Base-by-base conservation (phyloP, 768 basidiomycete genomes). In the Boletus sp. region DNA sequence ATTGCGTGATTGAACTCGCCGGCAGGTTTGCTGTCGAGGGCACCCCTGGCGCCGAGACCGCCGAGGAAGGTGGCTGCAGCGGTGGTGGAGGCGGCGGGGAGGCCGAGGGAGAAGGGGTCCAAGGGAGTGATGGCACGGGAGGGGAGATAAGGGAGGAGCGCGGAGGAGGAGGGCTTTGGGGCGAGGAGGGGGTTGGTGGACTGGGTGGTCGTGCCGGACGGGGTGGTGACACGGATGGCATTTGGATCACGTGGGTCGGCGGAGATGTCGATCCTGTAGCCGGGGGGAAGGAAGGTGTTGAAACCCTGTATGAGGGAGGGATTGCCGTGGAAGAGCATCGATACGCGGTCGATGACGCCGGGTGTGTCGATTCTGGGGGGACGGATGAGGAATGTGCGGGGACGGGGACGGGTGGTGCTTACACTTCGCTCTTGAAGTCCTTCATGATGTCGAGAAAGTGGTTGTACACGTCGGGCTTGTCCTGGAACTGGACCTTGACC, bases 361-460 rank as follows among this genome's bases (percentile, higher is more conserved):
- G 95, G 95, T 0, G 95, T 98, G 76, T 98, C 95, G 71, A 98
- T 96, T 54, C 94, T 96, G 76, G 37, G 33, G 24, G 29, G 40
- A 24, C 24, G 63, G 47, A 50, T 56, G 36, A 58, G 50, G 10
- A 14, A 3, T 32, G 40, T 45, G n/a, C 6, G 30, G 4, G 32
- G 37, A 29, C 18, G 39, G 1, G 24, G n/a, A 40, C 2, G 18
- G 12, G 32, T 11, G 12, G 32, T 11, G 82, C 92, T 77, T 72
- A 94, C 91, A 76, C 78, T 75, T 96, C 92, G 67, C 93, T 92
- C 77, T 99, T 99, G 74, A 99, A 99, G 71, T 98, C 95, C 78
- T 98, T 98, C 97, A 97, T 97, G 69, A 97, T 95, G 71, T 96
- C 93, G 73, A 95, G 74, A 69, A 94, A 94, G 62, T 88, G 83